Percentiles rank a stretch among this genome's conserved stretches.
These are phyloP conservation scores for Rubia balearica DNA, from an alignment of 305 asterid species.

Conservation along the genomic window DNA sequence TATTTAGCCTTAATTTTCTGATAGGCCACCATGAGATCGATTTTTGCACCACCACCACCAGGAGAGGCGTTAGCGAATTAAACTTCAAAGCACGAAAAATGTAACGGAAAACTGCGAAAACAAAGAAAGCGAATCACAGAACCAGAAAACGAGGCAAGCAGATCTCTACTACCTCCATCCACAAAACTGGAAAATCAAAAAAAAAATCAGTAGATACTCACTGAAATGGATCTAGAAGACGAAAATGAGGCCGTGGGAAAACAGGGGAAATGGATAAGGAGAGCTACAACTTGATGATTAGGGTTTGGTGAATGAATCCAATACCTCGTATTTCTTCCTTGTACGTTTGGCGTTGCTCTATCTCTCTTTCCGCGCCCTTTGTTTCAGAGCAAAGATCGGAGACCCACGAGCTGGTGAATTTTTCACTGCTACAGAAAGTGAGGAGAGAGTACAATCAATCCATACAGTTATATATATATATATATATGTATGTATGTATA, in stretches of 20 bases:
- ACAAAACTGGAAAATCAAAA: neutral
- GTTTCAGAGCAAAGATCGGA: conserved; percentile 44
- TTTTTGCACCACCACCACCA: too few relatives aligned
- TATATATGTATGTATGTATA: neutral
- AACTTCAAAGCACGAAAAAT: neutral
- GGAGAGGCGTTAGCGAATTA: neutral
- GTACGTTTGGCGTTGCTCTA: neutral
- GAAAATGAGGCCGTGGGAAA: conserved; percentile 3
- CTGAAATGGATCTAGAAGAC: conserved; percentile 44
- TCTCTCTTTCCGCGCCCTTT: conserved; percentile 17
- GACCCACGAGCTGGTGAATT: conserved; percentile 30
- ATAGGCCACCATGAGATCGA: too few relatives aligned
- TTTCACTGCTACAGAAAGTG: conserved; percentile 15
- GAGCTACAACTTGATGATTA: conserved; percentile 9
- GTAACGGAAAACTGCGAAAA: neutral
- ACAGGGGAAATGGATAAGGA: conserved; percentile 13
- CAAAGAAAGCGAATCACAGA: neutral
- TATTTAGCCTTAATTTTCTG: too few relatives aligned
- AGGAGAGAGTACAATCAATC: conserved; percentile 4
- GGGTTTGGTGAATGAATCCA: conserved; percentile 30
- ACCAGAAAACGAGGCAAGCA: neutral
- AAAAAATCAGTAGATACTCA: conserved; percentile 15
- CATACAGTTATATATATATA: neutral
- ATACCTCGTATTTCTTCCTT: conserved; percentile 17
- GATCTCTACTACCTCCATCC: conserved; percentile 4